These are phyloP conservation scores for Wallemia ichthyophaga DNA, from an alignment of 1,284 basidiomycete genomes.

Conservation along the genomic window DNA sequence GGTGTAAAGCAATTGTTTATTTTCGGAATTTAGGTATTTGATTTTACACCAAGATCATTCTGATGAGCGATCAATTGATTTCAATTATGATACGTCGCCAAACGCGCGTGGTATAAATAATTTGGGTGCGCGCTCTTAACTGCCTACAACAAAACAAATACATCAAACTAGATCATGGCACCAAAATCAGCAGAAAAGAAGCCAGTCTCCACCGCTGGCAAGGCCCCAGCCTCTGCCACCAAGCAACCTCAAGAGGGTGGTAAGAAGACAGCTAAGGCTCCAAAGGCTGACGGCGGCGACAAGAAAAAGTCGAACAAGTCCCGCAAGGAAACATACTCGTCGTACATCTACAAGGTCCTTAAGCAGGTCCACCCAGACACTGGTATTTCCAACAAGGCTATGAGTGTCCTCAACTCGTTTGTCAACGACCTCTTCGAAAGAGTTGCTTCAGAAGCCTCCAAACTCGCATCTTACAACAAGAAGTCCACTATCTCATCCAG, in stretches of 20 bases:
- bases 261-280: conserved; percentile 24
- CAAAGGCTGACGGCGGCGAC: conserved; percentile 24
- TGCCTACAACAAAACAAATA: background rate
- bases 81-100: too few species aligned
- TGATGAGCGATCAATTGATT: too few species aligned
- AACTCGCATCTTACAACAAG: conserved; percentile 73
- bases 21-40: too few species aligned
- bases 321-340: conserved; percentile 23
- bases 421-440: conserved; percentile 55
- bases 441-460: conserved; percentile 64
- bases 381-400: conserved; percentile 21
- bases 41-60: too few species aligned
- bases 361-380: conserved; percentile 23
- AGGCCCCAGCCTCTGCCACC: conserved; percentile 24
- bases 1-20: too few species aligned
- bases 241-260: conserved; percentile 22
- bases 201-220: conserved; percentile 25
- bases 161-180: conserved; percentile 4
- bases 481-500: conserved; percentile 81
- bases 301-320: conserved; percentile 30
- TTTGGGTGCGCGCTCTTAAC: too few species aligned
- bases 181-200: conserved; percentile 12
- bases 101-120: too few species aligned
- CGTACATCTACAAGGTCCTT: conserved; percentile 23
- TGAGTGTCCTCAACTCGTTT: conserved; percentile 22